Conservation (phyloP, 2,329 filamentous ascomycete genomes). For the Coniochaeta sp. region DNA sequence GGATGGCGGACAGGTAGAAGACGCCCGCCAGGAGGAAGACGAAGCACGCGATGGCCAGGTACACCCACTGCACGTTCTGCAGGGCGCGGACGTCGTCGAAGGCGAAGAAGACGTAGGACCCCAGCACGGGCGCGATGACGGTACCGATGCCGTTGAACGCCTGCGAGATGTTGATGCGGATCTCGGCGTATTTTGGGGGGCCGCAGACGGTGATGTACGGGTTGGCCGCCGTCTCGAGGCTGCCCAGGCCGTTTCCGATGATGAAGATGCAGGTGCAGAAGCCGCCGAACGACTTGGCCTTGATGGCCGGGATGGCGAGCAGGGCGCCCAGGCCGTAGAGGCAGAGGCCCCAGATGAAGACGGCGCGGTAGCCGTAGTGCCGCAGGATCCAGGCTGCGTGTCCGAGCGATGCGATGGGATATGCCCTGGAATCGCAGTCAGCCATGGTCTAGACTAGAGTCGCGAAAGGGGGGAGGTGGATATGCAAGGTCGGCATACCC, state of each 20-base stretch:
- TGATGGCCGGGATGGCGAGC: conserved; percentile 48
- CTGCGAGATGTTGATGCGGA: conserved; percentile 70
- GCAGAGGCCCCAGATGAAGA: conserved; percentile 59
- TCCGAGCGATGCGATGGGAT: conserved; percentile 63
- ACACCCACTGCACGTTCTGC: conserved; percentile 68
- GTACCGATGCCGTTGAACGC: conserved; percentile 71
- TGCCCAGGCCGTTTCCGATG: conserved; percentile 65
- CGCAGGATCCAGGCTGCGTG: conserved; percentile 60
- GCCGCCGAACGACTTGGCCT: conserved; percentile 60
- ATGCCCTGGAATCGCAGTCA: conserved; percentile 35
- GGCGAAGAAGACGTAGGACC: conserved; percentile 67
- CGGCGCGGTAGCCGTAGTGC: conserved; percentile 55
- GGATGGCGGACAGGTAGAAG: conserved; percentile 62
- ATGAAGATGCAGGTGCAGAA: conserved; percentile 70
- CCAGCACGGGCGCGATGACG: conserved; percentile 65
- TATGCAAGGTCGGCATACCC: conserved; percentile 32
- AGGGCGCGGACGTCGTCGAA: conserved; percentile 49
- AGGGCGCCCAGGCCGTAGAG: conserved; percentile 60
- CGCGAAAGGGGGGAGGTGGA: neutral
- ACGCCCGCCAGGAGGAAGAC: conserved; percentile 58
- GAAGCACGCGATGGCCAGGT: conserved; percentile 65
- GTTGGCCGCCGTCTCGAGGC: conserved; percentile 72
- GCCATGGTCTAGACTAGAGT: neutral
- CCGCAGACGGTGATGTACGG: conserved; percentile 55
- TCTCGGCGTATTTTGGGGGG: conserved; percentile 63